Percentiles rank a stretch among this genome's conserved stretches.
Conservation (phyloP, 768 basidiomycete genomes). For the Chlorophyllum brunneum region DNA sequence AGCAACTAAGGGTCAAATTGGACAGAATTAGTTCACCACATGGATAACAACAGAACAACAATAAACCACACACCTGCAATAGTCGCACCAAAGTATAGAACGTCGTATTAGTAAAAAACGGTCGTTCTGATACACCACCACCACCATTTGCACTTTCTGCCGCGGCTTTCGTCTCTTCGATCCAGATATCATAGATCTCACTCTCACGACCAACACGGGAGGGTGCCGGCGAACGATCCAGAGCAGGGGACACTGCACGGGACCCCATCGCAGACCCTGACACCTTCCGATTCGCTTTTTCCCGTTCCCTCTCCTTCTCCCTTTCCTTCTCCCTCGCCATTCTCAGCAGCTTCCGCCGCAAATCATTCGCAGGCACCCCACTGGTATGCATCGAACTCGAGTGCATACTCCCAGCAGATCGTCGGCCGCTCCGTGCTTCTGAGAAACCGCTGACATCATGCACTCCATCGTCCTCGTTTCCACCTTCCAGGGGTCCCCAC, state of each 20-base stretch:
- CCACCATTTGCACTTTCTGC: constrained; percentile 14
- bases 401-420: constrained; percentile 40
- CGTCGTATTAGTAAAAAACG: constrained; percentile 90
- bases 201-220: constrained; percentile 24
- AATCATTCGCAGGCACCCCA: constrained; percentile 58
- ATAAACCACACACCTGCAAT: constrained; percentile 60
- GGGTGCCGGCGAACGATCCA: constrained; percentile 27
- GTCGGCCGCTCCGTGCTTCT: constrained; percentile 42
- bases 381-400: constrained; percentile 36
- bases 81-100: constrained; percentile 89
- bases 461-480: constrained; percentile 37
- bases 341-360: constrained; percentile 77
- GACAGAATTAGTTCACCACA: constrained; percentile 9
- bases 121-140: constrained; percentile 30
- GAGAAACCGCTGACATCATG: constrained; percentile 26
- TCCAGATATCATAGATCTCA: constrained; percentile 52
- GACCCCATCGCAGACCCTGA: constrained; percentile 35
- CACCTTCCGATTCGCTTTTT: constrained; percentile 19
- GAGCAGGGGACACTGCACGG: constrained; percentile 36
- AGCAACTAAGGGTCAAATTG: constrained; percentile 53
- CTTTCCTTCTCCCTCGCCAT: constrained; percentile 60
- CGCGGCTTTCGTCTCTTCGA: constrained; percentile 42
- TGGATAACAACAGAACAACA: constrained; percentile 12
- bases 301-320: constrained; percentile 21
- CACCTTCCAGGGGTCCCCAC: constrained; percentile 52